A percentile compares a stretch with the other conserved stretches of the same genome.
These are phyloP conservation scores for Boeremia exigua DNA, from an alignment of 2,329 filamentous ascomycete genomes.

Conservation along the genomic window DNA sequence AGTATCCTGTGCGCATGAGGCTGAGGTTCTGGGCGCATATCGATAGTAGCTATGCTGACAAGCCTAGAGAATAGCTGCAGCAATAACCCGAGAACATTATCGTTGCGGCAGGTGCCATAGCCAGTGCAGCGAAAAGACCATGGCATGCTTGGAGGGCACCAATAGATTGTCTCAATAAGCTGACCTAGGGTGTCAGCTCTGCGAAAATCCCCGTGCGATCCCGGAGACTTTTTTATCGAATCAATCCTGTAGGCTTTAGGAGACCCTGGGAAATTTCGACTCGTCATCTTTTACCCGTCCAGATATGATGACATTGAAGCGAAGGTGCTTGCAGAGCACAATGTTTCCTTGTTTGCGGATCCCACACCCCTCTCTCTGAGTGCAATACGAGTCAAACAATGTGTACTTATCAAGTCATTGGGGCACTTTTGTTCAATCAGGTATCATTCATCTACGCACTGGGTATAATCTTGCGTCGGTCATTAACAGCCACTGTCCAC, in stretches of 20 bases:
- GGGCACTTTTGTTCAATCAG: too few species aligned
- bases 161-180: background rate
- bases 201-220: background rate
- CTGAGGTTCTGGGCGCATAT: background rate
- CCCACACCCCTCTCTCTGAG: too few species aligned
- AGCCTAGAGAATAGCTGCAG: background rate
- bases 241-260: background rate
- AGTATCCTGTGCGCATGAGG: background rate
- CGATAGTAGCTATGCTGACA: background rate
- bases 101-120: background rate
- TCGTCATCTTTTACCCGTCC: too few species aligned
- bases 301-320: too few species aligned
- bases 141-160: background rate
- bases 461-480: slow-evolving; percentile 5
- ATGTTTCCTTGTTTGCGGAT: too few species aligned
- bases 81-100: background rate
- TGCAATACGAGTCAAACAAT: too few species aligned
- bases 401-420: too few species aligned
- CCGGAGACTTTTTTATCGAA: background rate
- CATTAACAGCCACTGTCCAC: background rate
- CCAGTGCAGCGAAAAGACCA: background rate
- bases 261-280: background rate
- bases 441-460: background rate
- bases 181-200: background rate
- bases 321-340: too few species aligned